Evolutionary conservation across 164 flowering plant genomes (phyloP).

Genomic region (Malania oleifera): DNA sequence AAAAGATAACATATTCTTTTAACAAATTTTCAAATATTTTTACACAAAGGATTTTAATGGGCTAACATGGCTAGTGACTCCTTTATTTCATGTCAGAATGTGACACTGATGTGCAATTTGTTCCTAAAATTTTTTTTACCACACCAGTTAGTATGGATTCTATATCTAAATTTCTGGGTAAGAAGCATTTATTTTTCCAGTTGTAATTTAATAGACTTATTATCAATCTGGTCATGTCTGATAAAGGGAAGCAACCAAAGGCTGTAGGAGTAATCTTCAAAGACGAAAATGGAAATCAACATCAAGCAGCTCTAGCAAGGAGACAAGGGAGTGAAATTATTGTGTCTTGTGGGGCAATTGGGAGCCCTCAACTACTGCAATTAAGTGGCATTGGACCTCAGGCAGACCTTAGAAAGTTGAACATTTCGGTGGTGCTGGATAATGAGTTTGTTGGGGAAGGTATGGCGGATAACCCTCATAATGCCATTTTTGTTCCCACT

Average conservation of each 20-base stretch:
- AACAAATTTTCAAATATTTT: too few relatives aligned
- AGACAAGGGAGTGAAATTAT: slow-evolving; percentile 57
- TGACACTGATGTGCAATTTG: too few relatives aligned
- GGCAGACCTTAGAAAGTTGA: slow-evolving; percentile 49
- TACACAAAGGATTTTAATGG: too few relatives aligned
- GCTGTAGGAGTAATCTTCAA: slow-evolving; percentile 80
- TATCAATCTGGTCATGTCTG: background rate
- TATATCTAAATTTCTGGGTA: too few relatives aligned
- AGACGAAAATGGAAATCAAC: slow-evolving; percentile 70
- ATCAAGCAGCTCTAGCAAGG: slow-evolving; percentile 43
- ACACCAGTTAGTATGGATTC: too few relatives aligned
- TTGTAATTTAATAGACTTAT: too few relatives aligned
- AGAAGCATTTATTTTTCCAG: too few relatives aligned
- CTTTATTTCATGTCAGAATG: too few relatives aligned
- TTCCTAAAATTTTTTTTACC: too few relatives aligned
- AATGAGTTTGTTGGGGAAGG: slow-evolving; percentile 73
- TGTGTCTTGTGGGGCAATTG: slow-evolving; percentile 76
- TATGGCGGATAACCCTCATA: slow-evolving; percentile 91
- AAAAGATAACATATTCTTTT: too few relatives aligned
- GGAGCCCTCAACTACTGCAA: slow-evolving; percentile 77
- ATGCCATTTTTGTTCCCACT: slow-evolving; percentile 63
- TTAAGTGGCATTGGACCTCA: slow-evolving; percentile 87
- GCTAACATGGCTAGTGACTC: too few relatives aligned
- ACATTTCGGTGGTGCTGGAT: slow-evolving; percentile 49
- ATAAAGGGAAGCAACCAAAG: slow-evolving; percentile 52